Evolutionary conservation across 179 eudicot genomes (phyloP), one percentile per base, ranked within the genome.

Genomic region (Sideroxylon spinosum): DNA sequence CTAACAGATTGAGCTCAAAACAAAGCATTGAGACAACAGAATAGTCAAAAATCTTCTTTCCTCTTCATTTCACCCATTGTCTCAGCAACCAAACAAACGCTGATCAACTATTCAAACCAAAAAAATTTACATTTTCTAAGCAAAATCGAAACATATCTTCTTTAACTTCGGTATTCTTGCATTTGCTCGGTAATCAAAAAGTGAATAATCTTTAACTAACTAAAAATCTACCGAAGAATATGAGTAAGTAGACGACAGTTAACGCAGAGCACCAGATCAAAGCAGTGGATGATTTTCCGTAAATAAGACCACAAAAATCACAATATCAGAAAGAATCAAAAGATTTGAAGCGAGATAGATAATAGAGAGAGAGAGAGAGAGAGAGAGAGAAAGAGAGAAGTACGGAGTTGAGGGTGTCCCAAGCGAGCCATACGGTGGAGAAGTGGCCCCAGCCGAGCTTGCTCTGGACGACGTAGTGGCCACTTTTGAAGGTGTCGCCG

Each of bases 381-480:
- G n/a, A n/a, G 53, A 9, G 76, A 28, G 76, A 53, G 63, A 59
- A 56, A 13, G 50, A 14, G 61, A 63, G 72, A 74, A 64, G 23
- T 73, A 86, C 90, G 20, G 87, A 82, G 59, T 85, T 75, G 12
- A 76, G 87, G 75, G 84, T 76, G 77, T 92, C 95, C 90, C 91
- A 92, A 81, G 97, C 89, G 76, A 92, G 95, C 95, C 97, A 92
- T 78, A 92, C 93, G 72, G 97, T 91, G 79, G 97, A 92, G 81
- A 91, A 92, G 75, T 91, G 93, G 28, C 97, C 95, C 97, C 97
- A 92, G 2, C 97, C 97, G 57, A 91, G 95, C 86, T 92, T 92
- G 76, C 83, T 78, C 79, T 89, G 95, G 66, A 88, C 90, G 20
- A 91, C 81, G 78, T 89, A 92, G 74, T 89, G 84, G 10, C 91